phyloP scores from a whole-genome alignment of 2,329 filamentous ascomycete species.

The Mycosphaerella sp. region DNA sequence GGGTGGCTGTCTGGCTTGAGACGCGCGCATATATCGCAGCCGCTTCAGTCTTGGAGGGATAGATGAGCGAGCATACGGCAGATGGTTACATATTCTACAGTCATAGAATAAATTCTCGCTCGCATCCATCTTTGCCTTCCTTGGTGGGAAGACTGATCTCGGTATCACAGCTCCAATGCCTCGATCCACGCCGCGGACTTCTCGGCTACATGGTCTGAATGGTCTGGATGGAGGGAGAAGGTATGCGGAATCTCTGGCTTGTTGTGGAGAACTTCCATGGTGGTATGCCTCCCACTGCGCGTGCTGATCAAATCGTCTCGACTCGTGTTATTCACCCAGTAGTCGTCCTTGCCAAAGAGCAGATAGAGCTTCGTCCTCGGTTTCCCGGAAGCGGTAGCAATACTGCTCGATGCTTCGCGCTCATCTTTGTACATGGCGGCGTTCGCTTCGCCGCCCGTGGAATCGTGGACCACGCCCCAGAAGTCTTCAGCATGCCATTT shows the following conservation, averaged over 20 bases:
- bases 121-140: neutral
- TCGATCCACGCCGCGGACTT: conserved; percentile 9
- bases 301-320: conserved; percentile 49
- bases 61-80: too few relatives aligned
- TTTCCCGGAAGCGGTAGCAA: neutral
- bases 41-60: too few relatives aligned
- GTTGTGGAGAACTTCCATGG: conserved; percentile 47
- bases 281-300: conserved; percentile 36
- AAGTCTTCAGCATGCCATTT: conserved; percentile 56
- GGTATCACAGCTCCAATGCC: neutral
- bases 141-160: too few relatives aligned
- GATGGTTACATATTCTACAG: too few relatives aligned
- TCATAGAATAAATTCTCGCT: too few relatives aligned
- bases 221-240: conserved; percentile 49
- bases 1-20: too few relatives aligned
- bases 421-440: neutral
- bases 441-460: neutral
- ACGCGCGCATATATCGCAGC: too few relatives aligned
- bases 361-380: conserved; percentile 47
- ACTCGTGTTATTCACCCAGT: conserved; percentile 56
- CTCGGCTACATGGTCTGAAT: conserved; percentile 21
- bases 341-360: conserved; percentile 54
- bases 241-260: conserved; percentile 51
- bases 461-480: conserved; percentile 44
- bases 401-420: neutral